Percentiles rank a stretch among this genome's conserved stretches.
Conservation (phyloP, 176 grass and related monocot species). For the Ananas comosus region DNA sequence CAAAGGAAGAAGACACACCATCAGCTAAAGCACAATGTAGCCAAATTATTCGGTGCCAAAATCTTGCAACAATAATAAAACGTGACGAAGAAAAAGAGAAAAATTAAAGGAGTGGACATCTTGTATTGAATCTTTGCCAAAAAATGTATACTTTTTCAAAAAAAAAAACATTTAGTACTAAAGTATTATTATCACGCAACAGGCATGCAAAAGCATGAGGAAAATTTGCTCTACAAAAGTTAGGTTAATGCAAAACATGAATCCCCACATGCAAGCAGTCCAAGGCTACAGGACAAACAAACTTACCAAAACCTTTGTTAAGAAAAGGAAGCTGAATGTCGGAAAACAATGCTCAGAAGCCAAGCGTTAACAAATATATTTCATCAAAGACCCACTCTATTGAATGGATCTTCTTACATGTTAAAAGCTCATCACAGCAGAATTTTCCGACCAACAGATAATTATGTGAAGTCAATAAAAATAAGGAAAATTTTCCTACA, state of each 20-base stretch:
- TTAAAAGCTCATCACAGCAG: slow-evolving; percentile 65
- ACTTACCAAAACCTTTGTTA: not conserved
- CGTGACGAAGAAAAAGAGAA: too few species aligned
- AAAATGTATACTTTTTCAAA: too few species aligned
- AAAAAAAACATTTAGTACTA: too few species aligned
- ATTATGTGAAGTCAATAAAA: not conserved
- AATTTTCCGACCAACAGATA: not conserved
- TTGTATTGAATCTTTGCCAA: not conserved
- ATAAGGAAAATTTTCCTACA: too few species aligned
- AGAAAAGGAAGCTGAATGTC: not conserved
- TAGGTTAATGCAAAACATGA: not conserved
- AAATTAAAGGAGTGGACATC: not conserved
- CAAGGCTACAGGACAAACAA: not conserved
- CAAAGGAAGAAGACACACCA: not conserved
- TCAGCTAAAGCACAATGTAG: not conserved
- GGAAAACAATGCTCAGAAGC: not conserved
- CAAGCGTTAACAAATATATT: not conserved
- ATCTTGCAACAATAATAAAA: not conserved
- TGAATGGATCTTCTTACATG: slow-evolving; percentile 36
- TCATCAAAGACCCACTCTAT: slow-evolving; percentile 35
- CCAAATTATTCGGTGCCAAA: not conserved
- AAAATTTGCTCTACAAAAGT: not conserved
- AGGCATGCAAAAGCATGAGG: not conserved
- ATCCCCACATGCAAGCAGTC: not conserved
- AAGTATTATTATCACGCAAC: too few species aligned